Evolutionary conservation across 2,329 filamentous ascomycete species (phyloP), one percentile per base, ranked within the genome.

Genomic region (Arthroderma sp.): DNA sequence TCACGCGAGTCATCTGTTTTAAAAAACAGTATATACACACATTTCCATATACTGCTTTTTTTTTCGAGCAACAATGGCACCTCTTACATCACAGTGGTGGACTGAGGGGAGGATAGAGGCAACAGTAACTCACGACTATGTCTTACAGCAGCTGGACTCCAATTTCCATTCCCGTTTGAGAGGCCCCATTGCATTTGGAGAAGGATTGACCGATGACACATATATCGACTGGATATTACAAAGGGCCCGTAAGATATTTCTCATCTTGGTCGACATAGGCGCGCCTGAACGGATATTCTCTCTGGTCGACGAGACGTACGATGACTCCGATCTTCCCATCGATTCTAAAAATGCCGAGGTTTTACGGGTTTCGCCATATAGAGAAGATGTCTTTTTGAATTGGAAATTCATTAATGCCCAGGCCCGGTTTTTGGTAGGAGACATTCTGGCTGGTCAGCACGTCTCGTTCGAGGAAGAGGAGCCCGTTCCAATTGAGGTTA

Each of bases 141-240:
- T 70, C 42, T 56, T 65, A 37, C 53, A 52, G 27, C 55, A 59
- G 29, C 50, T 61, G 9, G 52, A 53, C n/a, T 52, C 56, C 4
- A 46, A 48, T 39, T 51, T 54, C 34, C 55, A 59, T 36, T 53
- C 64, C 10, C 58, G 54, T n/a, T 53, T 58, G n/a, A 54, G 61
- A 4, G 57, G 62, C 43, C 57, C 62, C 4, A 55, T 62, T 6
- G 56, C 60, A 10, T 68, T 66, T 59, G 68, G 66, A 3, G 66
- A 68, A 40, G 66, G 64, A 7, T 47, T 70, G 44, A 69, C 68
- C 27, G 66, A 66, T 42, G 66, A 69, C 51, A 68, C 66, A 3
- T 80, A 80, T 52, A 69, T 80, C 53, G 76, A 80, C 56, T 80
- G 75, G 74, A 79, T 80, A 43, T 61, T 80, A 30, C 66, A 72